Conservation (phyloP, 257 asterid genomes). For the Ophiorrhiza pumila region DNA sequence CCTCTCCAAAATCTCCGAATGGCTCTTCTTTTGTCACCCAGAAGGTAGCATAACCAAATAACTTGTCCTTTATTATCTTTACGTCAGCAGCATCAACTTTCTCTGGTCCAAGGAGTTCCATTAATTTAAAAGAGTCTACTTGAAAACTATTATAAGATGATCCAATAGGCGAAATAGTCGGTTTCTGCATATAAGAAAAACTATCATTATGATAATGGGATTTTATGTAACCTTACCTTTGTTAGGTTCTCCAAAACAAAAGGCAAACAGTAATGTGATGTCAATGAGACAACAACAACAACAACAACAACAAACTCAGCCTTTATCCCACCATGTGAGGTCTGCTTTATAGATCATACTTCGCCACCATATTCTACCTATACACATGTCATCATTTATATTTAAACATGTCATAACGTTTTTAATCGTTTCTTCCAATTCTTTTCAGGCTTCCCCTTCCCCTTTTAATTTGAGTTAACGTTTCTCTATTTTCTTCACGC, state of each 20-base stretch:
- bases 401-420: no score
- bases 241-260: neutral
- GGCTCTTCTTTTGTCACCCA: slow-evolving; percentile 94
- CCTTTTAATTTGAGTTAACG: no score
- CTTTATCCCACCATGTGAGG: no score
- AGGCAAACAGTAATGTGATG: neutral
- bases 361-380: no score
- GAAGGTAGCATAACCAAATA: slow-evolving; percentile 89
- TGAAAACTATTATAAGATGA: slow-evolving; percentile 70
- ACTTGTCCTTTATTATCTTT: slow-evolving; percentile 74
- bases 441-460: no score
- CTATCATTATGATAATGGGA: neutral
- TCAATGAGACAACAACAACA: neutral
- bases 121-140: slow-evolving; percentile 81
- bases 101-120: slow-evolving; percentile 95
- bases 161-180: slow-evolving; percentile 47
- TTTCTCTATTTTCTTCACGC: no score
- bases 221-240: slow-evolving; percentile 14
- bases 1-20: slow-evolving; percentile 89
- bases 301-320: no score
- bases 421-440: no score
- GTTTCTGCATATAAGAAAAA: slow-evolving; percentile 37
- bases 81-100: slow-evolving; percentile 83
- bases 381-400: no score
- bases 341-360: no score